Base-by-base conservation (phyloP, 306 rosid genomes). In the Medicago ruthenica region DNA sequence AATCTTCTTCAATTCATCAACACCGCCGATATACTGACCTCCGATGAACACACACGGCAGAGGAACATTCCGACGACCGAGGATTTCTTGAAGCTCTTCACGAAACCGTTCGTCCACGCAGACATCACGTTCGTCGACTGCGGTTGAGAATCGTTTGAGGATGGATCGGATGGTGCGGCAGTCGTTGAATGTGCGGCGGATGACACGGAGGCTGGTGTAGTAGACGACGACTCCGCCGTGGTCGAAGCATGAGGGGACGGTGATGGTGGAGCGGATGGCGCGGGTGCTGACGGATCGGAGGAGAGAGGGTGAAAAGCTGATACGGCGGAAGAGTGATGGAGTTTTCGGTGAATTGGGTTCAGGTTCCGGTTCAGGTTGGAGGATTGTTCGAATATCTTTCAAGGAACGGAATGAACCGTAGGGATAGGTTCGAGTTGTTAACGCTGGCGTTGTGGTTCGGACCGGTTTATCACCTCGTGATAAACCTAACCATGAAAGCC, bases 61-160 rank as follows among this genome's bases (percentile, higher is more conserved):
- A n/a, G 70, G 62, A 27, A 85, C 64, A 3, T 59, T 70, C 61
- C 75, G 82, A 20, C 81, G 62, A 10, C 93, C 90, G 4, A 87
- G 60, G 37, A 88, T 76, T 63, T 5, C 79, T 74, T 85, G 87
- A 13, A 94, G 76, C 77, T 94, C 97, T 45, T 85, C 76, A 20
- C 85, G 79, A 57, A 79, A 92, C 27, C 68, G 65, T 0, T 82
- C 77, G 80, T 92, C 98, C 76, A 94, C 86, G 7, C 95, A 88
- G 34, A 94, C 84, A 55, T 94, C 98, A 18, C 98, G 91, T 65
- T 92, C 96, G 87, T 94, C 98, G 54, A 92, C 50, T 6, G 87
- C 82, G 48, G 87, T 88, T 5, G 75, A 74, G 64, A 88, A 88
- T 13, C 88, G 84, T 0, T 78, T 86, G 55, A 94, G 89, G 24